Evolutionary conservation across 2,329 filamentous ascomycete genomes (phyloP), one percentile per base, ranked within the genome.

Genomic region (Ophiostoma sp.): DNA sequence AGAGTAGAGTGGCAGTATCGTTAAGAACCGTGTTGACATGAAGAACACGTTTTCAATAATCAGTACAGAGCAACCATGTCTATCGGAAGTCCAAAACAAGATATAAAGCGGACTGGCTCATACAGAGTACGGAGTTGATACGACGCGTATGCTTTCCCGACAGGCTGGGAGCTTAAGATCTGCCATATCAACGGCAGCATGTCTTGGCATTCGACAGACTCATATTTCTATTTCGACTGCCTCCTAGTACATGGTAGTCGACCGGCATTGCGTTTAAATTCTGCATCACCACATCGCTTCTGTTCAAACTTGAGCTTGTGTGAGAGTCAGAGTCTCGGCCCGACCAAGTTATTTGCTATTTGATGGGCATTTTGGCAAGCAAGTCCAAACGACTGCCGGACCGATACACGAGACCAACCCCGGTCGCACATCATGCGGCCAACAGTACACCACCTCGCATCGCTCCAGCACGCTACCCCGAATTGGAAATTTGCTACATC

Each of bases 201-300:
- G 11, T 57, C 52, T 57, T 57, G 52, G 52, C 52, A 57, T 57
- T 23, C 3, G 11, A 10, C 23, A 27, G 52, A 33, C 41, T 35
- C 66, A 41, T 33, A 57, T 57, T 57, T 57, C n/a, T 57, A 57
- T 57, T 57, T 57, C n/a, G 10, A 57, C 23, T 27, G 11, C 44
- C 44, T 17, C 17, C 4, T 48, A 7, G 20, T 31, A 23, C 48
- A 2, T 20, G 6, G 44, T 48, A 48, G 44, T 17, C 13, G 17
- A 48, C 17, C 36, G 41, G 41, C 15, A 17, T 17, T 17, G 13
- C 17, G 20, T 20, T 15, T 48, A 20, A 27, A 4, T 3, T 11
- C 52, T 57, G 52, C 27, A 23, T 10, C n/a, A 57, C 52, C 52
- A 57, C 52, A 13, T 57, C 23, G 44, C 6, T 48, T 13, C 27